A percentile compares a stretch with the other conserved stretches of the same genome.
Evolutionary conservation across 768 basidiomycete species (phyloP).

Genomic region (Tulasnella sp.): DNA sequence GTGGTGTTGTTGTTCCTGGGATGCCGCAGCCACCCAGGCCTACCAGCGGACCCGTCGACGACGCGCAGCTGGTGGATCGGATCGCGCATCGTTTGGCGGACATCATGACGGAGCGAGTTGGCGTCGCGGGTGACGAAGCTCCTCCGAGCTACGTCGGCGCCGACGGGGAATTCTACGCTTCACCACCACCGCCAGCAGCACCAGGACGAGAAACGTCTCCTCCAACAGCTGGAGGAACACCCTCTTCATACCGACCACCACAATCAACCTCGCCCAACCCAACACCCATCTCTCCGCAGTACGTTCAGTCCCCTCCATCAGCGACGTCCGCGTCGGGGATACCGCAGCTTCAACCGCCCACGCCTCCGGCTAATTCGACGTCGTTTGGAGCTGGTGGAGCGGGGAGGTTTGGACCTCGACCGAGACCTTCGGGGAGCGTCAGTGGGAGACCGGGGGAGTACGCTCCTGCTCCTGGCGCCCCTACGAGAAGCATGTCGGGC

Average conservation of each 20-base stretch:
- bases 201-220: too few species aligned
- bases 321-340: neutral
- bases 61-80: neutral
- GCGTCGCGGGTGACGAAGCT: neutral
- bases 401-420: neutral
- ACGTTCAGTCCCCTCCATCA: neutral
- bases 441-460: neutral
- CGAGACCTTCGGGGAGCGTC: neutral
- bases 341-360: neutral
- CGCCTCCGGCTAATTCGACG: neutral
- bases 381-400: neutral
- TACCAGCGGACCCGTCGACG: neutral
- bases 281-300: neutral
- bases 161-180: neutral
- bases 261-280: neutral
- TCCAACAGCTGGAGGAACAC: neutral
- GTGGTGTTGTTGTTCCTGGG: too few species aligned
- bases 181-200: neutral
- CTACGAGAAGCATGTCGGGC: neutral
- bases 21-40: neutral
- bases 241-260: neutral
- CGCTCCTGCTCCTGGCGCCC: neutral
- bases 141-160: neutral
- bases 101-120: conserved; percentile 8
- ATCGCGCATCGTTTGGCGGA: conserved; percentile 11